Evolutionary conservation across 495 filamentous ascomycete genomes (phyloP).

Genomic region (Jackrogersella minutella): DNA sequence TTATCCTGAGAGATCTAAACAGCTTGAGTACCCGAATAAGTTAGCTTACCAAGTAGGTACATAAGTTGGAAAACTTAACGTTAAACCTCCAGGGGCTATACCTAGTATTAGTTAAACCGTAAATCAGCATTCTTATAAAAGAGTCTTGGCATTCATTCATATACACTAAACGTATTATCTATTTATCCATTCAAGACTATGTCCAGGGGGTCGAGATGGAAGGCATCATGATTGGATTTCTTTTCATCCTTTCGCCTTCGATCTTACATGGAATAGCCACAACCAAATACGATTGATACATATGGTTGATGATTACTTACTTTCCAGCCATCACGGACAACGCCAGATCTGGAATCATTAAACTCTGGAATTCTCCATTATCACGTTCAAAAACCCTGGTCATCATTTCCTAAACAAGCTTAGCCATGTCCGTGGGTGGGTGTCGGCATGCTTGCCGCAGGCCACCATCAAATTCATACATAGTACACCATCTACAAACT

Average conservation of each 20-base stretch:
- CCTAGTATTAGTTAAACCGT: no score
- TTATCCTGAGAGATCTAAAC: no score
- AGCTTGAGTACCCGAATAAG: neutral
- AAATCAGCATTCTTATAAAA: no score
- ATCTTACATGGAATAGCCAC: neutral
- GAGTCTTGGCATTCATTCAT: no score
- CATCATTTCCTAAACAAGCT: conserved; percentile 9
- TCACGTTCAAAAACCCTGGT: conserved; percentile 18
- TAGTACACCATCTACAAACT: neutral
- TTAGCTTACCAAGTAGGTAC: no score
- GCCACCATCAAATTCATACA: neutral
- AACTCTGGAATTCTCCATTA: conserved; percentile 33
- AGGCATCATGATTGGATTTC: neutral
- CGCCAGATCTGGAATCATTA: conserved; percentile 29
- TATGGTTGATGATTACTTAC: conserved; percentile 13
- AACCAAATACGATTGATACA: conserved; percentile 2
- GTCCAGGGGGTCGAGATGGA: neutral
- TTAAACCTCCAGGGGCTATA: no score
- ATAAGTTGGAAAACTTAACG: no score
- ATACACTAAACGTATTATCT: no score
- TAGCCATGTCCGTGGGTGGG: conserved; percentile 36
- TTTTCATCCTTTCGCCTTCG: neutral
- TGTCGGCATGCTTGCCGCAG: conserved; percentile 32
- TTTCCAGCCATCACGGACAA: conserved; percentile 30
- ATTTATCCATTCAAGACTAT: no score